phyloP scores from a whole-genome alignment of 768 basidiomycete genomes.

The Omphalotus guepiniiformis region DNA sequence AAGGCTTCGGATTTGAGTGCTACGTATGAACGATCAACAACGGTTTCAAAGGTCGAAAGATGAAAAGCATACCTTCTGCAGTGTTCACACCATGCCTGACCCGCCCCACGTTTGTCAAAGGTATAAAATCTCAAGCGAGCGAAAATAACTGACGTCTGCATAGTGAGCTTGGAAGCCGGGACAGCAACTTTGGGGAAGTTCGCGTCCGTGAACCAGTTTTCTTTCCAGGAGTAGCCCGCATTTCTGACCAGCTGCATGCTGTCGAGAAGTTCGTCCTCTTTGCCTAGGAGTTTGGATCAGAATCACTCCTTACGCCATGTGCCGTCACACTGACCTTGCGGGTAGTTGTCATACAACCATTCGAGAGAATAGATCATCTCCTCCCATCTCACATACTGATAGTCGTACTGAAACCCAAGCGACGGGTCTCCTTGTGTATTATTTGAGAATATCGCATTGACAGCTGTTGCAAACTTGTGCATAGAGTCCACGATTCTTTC shows the following conservation, averaged over 20 bases:
- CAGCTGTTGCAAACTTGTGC: constrained; percentile 31
- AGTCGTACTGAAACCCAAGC: constrained; percentile 38
- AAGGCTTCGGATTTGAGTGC: constrained; percentile 40
- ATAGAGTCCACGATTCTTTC: constrained; percentile 33
- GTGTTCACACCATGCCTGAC: constrained; percentile 39
- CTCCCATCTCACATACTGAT: constrained; percentile 40
- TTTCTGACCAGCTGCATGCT: constrained; percentile 37
- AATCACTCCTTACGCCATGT: not conserved
- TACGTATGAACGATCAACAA: constrained; percentile 8
- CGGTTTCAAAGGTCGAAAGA: no score
- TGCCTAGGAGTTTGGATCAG: constrained; percentile 18
- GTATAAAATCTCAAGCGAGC: not conserved
- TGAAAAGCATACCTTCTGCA: constrained; percentile 25
- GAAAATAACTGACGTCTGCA: constrained; percentile 26
- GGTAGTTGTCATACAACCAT: constrained; percentile 39
- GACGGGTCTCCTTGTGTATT: constrained; percentile 30
- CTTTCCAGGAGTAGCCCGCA: constrained; percentile 38
- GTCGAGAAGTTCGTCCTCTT: constrained; percentile 32
- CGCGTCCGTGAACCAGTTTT: constrained; percentile 33
- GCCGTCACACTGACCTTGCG: constrained; percentile 24
- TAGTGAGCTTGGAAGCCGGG: constrained; percentile 24
- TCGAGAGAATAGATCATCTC: constrained; percentile 35
- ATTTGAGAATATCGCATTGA: constrained; percentile 31
- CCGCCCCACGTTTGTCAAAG: not conserved
- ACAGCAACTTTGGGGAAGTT: constrained; percentile 28